Conservation (phyloP, 306 rosid genomes). For the Cucurbita argyrosperma region DNA sequence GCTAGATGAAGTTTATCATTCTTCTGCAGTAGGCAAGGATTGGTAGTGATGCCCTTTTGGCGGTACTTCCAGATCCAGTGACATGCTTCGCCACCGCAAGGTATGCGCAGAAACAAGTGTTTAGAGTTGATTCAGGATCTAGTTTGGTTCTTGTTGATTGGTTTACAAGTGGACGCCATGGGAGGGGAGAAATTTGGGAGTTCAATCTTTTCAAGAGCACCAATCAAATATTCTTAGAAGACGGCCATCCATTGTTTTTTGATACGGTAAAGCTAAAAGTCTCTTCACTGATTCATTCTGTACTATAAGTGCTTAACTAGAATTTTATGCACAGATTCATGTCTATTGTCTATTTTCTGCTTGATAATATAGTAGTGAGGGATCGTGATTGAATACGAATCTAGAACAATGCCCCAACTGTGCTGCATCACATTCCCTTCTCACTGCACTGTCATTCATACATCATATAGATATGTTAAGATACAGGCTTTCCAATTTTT, state of each 20-base stretch:
- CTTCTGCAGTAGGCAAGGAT: conserved; percentile 59
- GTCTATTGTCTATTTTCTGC: neutral
- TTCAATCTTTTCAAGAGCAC: conserved; percentile 69
- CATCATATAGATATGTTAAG: neutral
- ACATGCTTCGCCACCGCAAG: conserved; percentile 94
- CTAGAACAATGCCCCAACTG: neutral
- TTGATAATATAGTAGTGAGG: neutral
- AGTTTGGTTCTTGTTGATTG: conserved; percentile 88
- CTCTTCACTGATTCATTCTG: neutral
- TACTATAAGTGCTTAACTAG: neutral
- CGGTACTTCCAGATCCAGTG: conserved; percentile 83
- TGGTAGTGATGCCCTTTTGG: conserved; percentile 65
- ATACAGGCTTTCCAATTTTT: neutral
- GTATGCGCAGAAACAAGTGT: conserved; percentile 76
- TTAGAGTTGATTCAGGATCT: conserved; percentile 43
- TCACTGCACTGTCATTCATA: neutral
- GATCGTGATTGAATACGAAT: neutral
- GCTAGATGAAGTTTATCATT: conserved; percentile 4
- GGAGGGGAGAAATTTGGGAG: conserved; percentile 88
- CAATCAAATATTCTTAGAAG: conserved; percentile 57
- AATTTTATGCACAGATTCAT: neutral
- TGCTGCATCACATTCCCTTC: neutral
- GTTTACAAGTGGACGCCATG: conserved; percentile 93
- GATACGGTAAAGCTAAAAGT: conserved; percentile 44
- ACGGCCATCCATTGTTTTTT: conserved; percentile 62